These are phyloP conservation scores for Trametes gibbosa DNA, from an alignment of 768 basidiomycete species.

Conservation along the genomic window DNA sequence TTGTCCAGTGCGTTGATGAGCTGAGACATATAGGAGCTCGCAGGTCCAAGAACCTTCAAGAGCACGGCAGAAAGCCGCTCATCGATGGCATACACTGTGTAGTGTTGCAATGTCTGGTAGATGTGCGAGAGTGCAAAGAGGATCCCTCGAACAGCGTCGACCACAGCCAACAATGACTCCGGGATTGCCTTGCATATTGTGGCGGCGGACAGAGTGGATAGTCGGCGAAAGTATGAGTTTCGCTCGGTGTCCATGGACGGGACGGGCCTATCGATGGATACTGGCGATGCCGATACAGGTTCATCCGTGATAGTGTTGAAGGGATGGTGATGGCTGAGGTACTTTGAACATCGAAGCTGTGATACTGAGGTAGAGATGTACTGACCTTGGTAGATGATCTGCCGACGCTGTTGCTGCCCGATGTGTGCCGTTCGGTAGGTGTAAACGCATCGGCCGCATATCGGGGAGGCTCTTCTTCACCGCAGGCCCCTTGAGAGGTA, in stretches of 20 bases:
- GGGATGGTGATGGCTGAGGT: constrained; percentile 19
- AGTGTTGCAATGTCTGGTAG: constrained; percentile 85
- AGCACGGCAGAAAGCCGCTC: constrained; percentile 80
- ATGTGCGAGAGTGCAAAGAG: constrained; percentile 91
- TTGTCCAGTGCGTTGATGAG: constrained; percentile 87
- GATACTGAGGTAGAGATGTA: constrained; percentile 19
- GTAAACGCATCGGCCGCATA: constrained; percentile 53
- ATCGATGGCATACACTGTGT: constrained; percentile 77
- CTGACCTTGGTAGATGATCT: constrained; percentile 47
- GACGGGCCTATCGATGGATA: constrained; percentile 39
- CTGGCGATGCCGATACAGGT: constrained; percentile 39
- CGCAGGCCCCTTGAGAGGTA: constrained; percentile 2
- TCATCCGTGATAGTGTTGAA: constrained; percentile 26
- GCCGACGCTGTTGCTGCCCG: constrained; percentile 32
- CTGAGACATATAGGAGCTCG: constrained; percentile 74
- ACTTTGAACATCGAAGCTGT: constrained; percentile 10
- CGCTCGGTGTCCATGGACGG: constrained; percentile 75
- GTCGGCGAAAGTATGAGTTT: constrained; percentile 91
- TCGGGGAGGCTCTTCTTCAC: constrained; percentile 89
- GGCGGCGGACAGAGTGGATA: constrained; percentile 70
- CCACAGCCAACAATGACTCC: constrained; percentile 59
- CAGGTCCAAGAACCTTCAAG: constrained; percentile 82
- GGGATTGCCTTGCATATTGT: constrained; percentile 67
- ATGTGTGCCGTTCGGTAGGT: constrained; percentile 27
- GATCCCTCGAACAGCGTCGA: constrained; percentile 90